These are phyloP conservation scores for Zygosaccharomyces pseudobailii DNA, from an alignment of 1,139 yeast species.

Conservation along the genomic window DNA sequence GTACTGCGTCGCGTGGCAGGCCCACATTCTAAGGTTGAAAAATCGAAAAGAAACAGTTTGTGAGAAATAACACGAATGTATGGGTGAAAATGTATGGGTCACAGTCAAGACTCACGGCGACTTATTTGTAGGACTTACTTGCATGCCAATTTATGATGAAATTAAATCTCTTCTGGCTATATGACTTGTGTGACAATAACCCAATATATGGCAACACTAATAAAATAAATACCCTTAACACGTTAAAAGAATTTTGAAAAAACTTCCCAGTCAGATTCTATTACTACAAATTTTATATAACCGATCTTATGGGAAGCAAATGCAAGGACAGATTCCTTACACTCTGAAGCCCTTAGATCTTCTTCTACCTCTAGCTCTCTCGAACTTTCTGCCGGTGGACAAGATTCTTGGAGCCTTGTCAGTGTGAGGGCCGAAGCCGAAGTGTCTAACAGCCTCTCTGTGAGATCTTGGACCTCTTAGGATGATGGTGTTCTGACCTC, in stretches of 20 bases:
- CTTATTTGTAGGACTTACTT: no score
- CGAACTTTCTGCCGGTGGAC: conserved; percentile 99
- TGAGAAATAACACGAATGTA: not conserved
- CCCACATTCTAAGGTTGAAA: not conserved
- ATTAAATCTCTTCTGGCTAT: no score
- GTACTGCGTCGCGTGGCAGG: not conserved
- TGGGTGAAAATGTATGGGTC: not conserved
- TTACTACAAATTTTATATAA: conserved; percentile 4
- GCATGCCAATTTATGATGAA: no score
- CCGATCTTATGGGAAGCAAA: conserved; percentile 1
- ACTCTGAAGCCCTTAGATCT: conserved; percentile 99
- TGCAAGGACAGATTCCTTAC: conserved; percentile 43
- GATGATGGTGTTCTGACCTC: conserved; percentile 97
- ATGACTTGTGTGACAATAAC: no score
- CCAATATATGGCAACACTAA: no score
- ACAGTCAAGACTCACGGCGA: not conserved
- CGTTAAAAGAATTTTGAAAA: not conserved
- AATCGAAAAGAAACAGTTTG: not conserved
- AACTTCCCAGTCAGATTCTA: conserved; percentile 5
- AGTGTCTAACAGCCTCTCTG: conserved; percentile 99
- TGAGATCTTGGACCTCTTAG: conserved; percentile 98
- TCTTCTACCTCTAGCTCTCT: conserved; percentile 99
- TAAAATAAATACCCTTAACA: no score
- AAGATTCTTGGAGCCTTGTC: conserved; percentile 97
- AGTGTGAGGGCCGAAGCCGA: conserved; percentile 99